Conservation (phyloP, 768 basidiomycete genomes). For the Dioszegia aurantiaca region DNA sequence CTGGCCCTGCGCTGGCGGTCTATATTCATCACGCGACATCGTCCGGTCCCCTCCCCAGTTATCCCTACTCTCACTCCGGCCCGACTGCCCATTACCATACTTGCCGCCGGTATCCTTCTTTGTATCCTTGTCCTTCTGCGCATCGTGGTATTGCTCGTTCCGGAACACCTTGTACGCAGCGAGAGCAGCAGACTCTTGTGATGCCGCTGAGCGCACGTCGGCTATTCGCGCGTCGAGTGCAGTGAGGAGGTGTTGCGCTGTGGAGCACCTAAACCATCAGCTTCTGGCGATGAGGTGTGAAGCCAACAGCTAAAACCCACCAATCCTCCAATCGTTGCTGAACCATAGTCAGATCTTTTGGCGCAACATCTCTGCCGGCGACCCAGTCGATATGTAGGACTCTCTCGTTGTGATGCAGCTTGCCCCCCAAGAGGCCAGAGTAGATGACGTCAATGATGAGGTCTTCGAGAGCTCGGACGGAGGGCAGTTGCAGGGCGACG, state of each 20-base stretch:
- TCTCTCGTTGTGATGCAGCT: constrained; percentile 86
- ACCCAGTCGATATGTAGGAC: constrained; percentile 89
- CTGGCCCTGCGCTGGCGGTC: background rate
- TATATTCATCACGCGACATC: background rate
- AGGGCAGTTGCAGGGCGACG: constrained; percentile 67
- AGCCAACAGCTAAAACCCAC: constrained; percentile 29
- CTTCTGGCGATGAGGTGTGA: background rate
- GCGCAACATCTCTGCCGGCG: constrained; percentile 75
- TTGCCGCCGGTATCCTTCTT: constrained; percentile 1
- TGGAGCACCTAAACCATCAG: constrained; percentile 49
- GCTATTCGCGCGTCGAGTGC: constrained; percentile 71
- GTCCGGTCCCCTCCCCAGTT: background rate
- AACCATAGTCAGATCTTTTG: constrained; percentile 22
- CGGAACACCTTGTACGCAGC: constrained; percentile 15
- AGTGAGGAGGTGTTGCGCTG: constrained; percentile 66
- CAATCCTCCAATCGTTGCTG: constrained; percentile 40
- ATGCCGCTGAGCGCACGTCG: constrained; percentile 13
- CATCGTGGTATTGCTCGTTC: constrained; percentile 12
- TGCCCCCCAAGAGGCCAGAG: constrained; percentile 80
- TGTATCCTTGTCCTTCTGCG: background rate
- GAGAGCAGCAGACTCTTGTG: constrained; percentile 4
- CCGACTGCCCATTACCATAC: background rate
- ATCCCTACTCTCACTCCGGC: background rate
- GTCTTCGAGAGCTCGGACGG: constrained; percentile 87
- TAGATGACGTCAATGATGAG: constrained; percentile 97